Percentiles rank a stretch among this genome's conserved stretches.
These are phyloP conservation scores for Aspergillus coremiiformis DNA, from an alignment of 495 filamentous ascomycete species.

Conservation along the genomic window DNA sequence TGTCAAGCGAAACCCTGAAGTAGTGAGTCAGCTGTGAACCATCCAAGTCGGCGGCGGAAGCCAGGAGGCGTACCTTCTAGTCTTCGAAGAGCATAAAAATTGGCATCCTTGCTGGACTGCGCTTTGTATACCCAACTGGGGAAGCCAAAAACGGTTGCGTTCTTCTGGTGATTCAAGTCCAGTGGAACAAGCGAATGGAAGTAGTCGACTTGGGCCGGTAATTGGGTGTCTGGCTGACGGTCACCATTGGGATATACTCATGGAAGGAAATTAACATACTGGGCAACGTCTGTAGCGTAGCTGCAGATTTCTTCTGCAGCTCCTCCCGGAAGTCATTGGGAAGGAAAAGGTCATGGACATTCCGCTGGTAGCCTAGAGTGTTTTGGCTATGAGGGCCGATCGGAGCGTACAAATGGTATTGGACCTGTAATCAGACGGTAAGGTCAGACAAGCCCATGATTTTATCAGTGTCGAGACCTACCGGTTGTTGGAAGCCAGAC, in stretches of 20 bases:
- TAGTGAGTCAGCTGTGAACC: not conserved
- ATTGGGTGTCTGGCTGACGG: conserved; percentile 48
- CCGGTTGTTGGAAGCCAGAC: conserved; percentile 57
- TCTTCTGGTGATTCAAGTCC: conserved; percentile 73
- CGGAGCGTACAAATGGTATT: conserved; percentile 91
- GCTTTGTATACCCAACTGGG: conserved; percentile 94
- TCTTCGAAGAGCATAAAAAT: conserved; percentile 73
- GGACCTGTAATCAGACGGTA: conserved; percentile 42
- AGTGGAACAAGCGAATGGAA: conserved; percentile 90
- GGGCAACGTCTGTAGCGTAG: conserved; percentile 74
- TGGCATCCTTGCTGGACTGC: conserved; percentile 77
- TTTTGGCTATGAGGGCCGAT: conserved; percentile 74
- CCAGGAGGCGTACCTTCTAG: conserved; percentile 55
- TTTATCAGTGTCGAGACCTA: conserved; percentile 28
- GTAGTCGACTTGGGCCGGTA: conserved; percentile 69
- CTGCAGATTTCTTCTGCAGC: conserved; percentile 80
- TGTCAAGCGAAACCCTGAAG: conserved; percentile 64
- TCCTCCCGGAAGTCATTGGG: conserved; percentile 78
- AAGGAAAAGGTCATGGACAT: conserved; percentile 84
- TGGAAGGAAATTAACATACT: conserved; percentile 44
- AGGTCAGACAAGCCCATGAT: not conserved
- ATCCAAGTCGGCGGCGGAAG: not conserved
- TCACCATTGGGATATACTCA: conserved; percentile 1
- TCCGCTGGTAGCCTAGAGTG: conserved; percentile 71
- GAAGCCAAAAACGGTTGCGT: conserved; percentile 68